Conservation (phyloP, 2,329 filamentous ascomycete species). For the Colletotrichum costaricense region DNA sequence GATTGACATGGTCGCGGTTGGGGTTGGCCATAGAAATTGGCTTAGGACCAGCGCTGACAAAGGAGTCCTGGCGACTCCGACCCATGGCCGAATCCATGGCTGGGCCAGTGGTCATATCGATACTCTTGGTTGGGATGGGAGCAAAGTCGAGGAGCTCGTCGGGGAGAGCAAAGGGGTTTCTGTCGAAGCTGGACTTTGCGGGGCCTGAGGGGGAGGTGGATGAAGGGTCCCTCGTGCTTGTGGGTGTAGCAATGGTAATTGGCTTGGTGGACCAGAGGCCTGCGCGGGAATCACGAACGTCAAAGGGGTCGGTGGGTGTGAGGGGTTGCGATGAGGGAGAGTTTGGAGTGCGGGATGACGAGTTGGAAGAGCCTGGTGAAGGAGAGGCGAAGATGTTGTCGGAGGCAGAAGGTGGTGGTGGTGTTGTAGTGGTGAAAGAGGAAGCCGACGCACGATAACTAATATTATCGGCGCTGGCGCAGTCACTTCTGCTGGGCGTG, state of each 20-base stretch:
- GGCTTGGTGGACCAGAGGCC: conserved; percentile 46
- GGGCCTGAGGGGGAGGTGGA: conserved; percentile 40
- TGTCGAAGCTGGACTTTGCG: conserved; percentile 39
- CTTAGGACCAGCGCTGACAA: conserved; percentile 73
- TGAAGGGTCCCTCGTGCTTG: conserved; percentile 37
- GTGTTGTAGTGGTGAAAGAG: conserved; percentile 35
- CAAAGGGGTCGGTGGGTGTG: conserved; percentile 51
- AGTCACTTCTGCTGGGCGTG: conserved; percentile 30
- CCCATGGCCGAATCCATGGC: conserved; percentile 68
- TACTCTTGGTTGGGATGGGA: conserved; percentile 41
- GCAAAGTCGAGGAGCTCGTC: conserved; percentile 42
- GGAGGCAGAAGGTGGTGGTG: conserved; percentile 41
- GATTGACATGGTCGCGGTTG: conserved; percentile 68
- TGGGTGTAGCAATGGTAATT: conserved; percentile 47
- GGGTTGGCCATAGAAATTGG: conserved; percentile 75
- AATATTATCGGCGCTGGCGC: conserved; percentile 47
- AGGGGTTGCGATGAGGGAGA: conserved; percentile 58
- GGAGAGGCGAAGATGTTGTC: conserved; percentile 39
- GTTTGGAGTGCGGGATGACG: conserved; percentile 46
- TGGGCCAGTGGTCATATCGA: conserved; percentile 69
- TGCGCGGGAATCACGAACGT: conserved; percentile 37
- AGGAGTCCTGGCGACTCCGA: conserved; percentile 72
- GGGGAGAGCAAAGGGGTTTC: conserved; percentile 40
- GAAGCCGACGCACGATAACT: conserved; percentile 49
- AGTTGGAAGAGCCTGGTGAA: conserved; percentile 45